These are phyloP conservation scores for Stenocarpella maydis DNA, from an alignment of 2,329 filamentous ascomycete species.

Conservation along the genomic window DNA sequence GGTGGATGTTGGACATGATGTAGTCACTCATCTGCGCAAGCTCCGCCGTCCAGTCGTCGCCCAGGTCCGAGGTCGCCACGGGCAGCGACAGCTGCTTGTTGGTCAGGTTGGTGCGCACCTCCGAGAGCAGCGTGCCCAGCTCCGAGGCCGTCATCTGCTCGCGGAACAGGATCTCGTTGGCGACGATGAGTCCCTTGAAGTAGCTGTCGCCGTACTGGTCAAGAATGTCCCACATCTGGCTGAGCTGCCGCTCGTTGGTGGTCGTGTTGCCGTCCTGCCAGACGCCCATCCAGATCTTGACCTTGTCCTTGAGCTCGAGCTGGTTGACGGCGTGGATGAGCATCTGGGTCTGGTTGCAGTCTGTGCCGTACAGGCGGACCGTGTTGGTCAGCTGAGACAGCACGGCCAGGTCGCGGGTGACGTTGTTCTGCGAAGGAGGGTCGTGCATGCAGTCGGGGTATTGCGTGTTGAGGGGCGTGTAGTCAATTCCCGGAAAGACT, in stretches of 20 bases:
- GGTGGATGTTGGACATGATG: slow-evolving; percentile 97
- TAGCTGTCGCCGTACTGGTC: slow-evolving; percentile 71
- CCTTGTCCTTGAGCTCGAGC: slow-evolving; percentile 72
- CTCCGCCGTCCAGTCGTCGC: slow-evolving; percentile 80
- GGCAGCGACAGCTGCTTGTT: slow-evolving; percentile 72
- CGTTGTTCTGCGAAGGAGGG: slow-evolving; percentile 90
- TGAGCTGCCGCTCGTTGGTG: slow-evolving; percentile 83
- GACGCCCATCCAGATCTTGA: slow-evolving; percentile 94
- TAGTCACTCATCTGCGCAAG: slow-evolving; percentile 79
- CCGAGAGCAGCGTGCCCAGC: slow-evolving; percentile 70
- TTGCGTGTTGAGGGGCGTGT: slow-evolving; percentile 90
- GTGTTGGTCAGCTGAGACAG: slow-evolving; percentile 89
- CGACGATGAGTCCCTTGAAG: slow-evolving; percentile 84
- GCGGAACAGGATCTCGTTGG: slow-evolving; percentile 82
- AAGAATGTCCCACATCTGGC: slow-evolving; percentile 85
- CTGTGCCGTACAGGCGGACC: slow-evolving; percentile 89
- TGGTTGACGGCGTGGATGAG: slow-evolving; percentile 81
- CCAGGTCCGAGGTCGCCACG: slow-evolving; percentile 87
- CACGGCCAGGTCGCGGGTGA: slow-evolving; percentile 90
- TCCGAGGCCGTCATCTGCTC: slow-evolving; percentile 73
- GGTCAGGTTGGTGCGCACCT: slow-evolving; percentile 78
- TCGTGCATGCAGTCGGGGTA: slow-evolving; percentile 82
- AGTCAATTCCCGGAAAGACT: slow-evolving; percentile 95
- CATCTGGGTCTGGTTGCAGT: slow-evolving; percentile 98
- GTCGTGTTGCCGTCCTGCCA: slow-evolving; percentile 88